These are phyloP conservation scores for Globisporangium cystogenes DNA, from an alignment of 352 stramenopile species.

Conservation along the genomic window DNA sequence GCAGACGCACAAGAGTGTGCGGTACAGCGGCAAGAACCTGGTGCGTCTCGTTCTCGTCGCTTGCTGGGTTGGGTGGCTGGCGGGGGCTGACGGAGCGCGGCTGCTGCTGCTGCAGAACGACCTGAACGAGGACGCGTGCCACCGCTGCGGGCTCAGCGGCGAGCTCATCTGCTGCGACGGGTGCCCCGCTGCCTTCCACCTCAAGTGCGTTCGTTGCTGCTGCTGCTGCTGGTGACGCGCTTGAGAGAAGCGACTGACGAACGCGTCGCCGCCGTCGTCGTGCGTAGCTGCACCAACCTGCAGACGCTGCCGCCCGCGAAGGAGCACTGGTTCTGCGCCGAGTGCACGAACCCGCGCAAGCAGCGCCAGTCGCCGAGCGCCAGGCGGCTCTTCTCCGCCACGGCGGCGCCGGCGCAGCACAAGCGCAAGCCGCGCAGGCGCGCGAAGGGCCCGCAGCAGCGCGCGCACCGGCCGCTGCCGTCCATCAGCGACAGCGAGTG, in stretches of 20 bases:
- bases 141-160: conserved; percentile 62
- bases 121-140: conserved; percentile 76
- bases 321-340: conserved; percentile 64
- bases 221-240: not conserved
- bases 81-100: conserved; percentile 7
- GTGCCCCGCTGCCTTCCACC: conserved; percentile 69
- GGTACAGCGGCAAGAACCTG: conserved; percentile 51
- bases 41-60: conserved; percentile 35
- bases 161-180: conserved; percentile 81
- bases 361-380: conserved; percentile 47
- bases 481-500: conserved; percentile 25
- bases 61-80: no score
- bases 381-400: conserved; percentile 57
- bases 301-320: conserved; percentile 40
- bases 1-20: conserved; percentile 51
- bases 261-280: no score
- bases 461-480: conserved; percentile 51
- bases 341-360: conserved; percentile 47
- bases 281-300: conserved; percentile 61
- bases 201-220: conserved; percentile 1
- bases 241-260: not conserved
- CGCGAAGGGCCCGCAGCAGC: conserved; percentile 22
- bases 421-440: conserved; percentile 56
- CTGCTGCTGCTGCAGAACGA: conserved; percentile 38
- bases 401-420: conserved; percentile 19